Evolutionary conservation across 768 basidiomycete species (phyloP).

Genomic region (Filobasidium wieringae): DNA sequence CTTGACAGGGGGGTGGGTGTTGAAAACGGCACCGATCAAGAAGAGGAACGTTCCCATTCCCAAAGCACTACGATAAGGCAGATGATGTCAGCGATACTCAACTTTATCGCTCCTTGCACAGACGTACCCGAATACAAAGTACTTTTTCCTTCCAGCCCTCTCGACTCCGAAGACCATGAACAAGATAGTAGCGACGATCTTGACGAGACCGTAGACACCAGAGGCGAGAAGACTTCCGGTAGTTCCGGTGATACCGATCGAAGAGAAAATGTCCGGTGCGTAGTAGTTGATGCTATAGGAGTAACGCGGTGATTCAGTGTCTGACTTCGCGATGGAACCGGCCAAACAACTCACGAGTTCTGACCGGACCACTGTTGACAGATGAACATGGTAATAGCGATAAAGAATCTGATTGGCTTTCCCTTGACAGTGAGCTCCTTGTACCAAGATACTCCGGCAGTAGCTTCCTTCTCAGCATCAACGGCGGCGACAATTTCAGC

Average conservation of each 20-base stretch:
- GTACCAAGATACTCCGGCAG: conserved; percentile 52
- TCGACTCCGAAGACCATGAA: conserved; percentile 41
- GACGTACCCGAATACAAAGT: conserved; percentile 46
- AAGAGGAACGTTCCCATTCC: conserved; percentile 73
- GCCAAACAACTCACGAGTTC: conserved; percentile 38
- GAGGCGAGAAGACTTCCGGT: conserved; percentile 37
- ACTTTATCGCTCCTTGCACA: background rate
- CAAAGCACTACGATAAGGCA: conserved; percentile 55
- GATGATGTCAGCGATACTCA: background rate
- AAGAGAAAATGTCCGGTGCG: conserved; percentile 37
- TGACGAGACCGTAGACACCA: conserved; percentile 41
- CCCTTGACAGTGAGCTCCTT: conserved; percentile 73
- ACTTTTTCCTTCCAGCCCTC: conserved; percentile 41
- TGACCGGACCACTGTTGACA: conserved; percentile 69
- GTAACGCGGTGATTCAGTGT: background rate
- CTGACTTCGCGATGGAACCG: conserved; percentile 35
- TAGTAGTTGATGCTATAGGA: conserved; percentile 42
- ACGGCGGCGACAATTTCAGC: conserved; percentile 70
- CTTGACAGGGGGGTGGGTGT: conserved; percentile 51
- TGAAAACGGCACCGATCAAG: conserved; percentile 72
- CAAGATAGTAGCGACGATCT: conserved; percentile 39
- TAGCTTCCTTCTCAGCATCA: conserved; percentile 56
- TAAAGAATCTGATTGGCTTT: conserved; percentile 69
- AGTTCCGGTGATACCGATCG: conserved; percentile 37
- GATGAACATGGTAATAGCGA: conserved; percentile 53